A percentile compares a stretch with the other conserved stretches of the same genome.
Conservation (phyloP, 2,329 filamentous ascomycete genomes). For the Pleurostoma richardsiae region DNA sequence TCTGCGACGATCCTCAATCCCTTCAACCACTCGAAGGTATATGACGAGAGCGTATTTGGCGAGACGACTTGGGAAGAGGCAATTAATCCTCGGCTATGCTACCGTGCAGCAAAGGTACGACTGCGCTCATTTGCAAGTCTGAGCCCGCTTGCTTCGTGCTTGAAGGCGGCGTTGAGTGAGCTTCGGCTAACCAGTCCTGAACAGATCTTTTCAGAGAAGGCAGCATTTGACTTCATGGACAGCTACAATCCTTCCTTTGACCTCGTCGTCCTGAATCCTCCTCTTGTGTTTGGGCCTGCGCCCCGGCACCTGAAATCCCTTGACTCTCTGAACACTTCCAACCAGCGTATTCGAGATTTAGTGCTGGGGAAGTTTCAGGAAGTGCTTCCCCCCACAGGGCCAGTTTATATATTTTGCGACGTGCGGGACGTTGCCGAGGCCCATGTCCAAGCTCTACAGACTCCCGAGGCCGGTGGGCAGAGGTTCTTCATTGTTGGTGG, state of each 20-base stretch:
- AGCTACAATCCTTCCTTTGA: slow-evolving; percentile 53
- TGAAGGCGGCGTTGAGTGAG: slow-evolving; percentile 28
- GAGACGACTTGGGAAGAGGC: slow-evolving; percentile 30
- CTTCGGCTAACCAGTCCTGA: neutral
- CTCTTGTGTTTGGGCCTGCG: slow-evolving; percentile 58
- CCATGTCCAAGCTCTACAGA: slow-evolving; percentile 1
- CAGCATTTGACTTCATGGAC: slow-evolving; percentile 60
- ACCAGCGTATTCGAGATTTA: slow-evolving; percentile 59
- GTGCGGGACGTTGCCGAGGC: slow-evolving; percentile 10
- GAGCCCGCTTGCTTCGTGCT: no score
- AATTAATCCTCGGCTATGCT: slow-evolving; percentile 19
- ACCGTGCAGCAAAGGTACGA: slow-evolving; percentile 39
- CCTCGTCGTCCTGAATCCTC: slow-evolving; percentile 56
- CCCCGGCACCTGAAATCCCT: slow-evolving; percentile 59
- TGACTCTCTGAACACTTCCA: slow-evolving; percentile 67
- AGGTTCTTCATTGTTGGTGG: slow-evolving; percentile 45
- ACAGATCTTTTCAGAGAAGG: slow-evolving; percentile 53
- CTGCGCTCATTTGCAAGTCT: no score
- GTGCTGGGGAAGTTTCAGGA: slow-evolving; percentile 56
- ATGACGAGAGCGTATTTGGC: slow-evolving; percentile 33
- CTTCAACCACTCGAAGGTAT: slow-evolving; percentile 25
- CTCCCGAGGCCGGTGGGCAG: slow-evolving; percentile 19
- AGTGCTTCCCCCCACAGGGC: slow-evolving; percentile 33
- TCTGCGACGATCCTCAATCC: slow-evolving; percentile 38
- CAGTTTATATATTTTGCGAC: slow-evolving; percentile 17